Percentiles rank a stretch among this genome's conserved stretches.
phyloP scores from a whole-genome alignment of 2,329 filamentous ascomycete species.

The Aspergillus transmontanensis region DNA sequence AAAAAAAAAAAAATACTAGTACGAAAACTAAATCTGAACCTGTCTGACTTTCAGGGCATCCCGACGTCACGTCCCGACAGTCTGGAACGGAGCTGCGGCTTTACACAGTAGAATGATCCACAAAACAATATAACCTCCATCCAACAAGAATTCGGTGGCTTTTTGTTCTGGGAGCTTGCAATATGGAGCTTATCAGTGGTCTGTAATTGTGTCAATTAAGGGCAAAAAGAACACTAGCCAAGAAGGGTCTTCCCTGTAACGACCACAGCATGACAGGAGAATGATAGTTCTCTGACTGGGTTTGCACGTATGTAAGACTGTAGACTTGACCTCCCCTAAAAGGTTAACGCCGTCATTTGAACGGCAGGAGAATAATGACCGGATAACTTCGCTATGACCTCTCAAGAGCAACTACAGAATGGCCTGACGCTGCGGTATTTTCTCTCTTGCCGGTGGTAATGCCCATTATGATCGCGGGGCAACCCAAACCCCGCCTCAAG shows the following conservation, averaged over 20 bases:
- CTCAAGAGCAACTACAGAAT: background rate
- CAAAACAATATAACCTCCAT: constrained; percentile 10
- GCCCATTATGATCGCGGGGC: constrained; percentile 10
- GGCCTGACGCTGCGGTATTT: constrained; percentile 11
- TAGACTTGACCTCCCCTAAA: background rate
- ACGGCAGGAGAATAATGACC: background rate
- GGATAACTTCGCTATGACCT: background rate
- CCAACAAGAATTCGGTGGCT: constrained; percentile 15
- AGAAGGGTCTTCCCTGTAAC: background rate
- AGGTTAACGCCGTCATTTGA: background rate
- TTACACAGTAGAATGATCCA: constrained; percentile 12
- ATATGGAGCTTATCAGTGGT: constrained; percentile 3
- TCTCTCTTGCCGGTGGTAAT: background rate
- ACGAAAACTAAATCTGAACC: background rate
- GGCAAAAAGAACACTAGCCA: background rate
- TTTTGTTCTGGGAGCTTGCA: constrained; percentile 12
- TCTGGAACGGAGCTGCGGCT: constrained; percentile 24
- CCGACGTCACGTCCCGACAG: constrained; percentile 25
- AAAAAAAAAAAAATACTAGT: background rate
- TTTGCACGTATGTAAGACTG: background rate
- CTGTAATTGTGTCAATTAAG: background rate
- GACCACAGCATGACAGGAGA: background rate
- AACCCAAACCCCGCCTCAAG: constrained; percentile 10
- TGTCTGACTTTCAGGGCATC: background rate
- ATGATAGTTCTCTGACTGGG: background rate